Conservation (phyloP, 2,329 filamentous ascomycete genomes). For the Hymenoscyphus scutula region DNA sequence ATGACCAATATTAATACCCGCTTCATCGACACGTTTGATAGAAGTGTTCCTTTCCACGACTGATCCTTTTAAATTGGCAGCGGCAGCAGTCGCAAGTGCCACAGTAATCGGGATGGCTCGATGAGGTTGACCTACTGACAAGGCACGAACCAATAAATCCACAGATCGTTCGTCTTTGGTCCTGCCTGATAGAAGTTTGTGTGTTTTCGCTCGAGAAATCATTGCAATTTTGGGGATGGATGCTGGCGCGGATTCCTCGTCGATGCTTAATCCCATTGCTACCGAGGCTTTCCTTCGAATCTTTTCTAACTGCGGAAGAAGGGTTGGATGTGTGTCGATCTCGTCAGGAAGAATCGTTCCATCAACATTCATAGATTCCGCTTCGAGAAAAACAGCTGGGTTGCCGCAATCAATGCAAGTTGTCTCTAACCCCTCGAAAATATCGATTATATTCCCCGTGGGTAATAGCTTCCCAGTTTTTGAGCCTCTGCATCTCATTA, state of each 20-base stretch:
- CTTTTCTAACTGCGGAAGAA: conserved; percentile 49
- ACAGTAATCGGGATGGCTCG: conserved; percentile 56
- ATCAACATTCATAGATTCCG: conserved; percentile 50
- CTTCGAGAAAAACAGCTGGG: conserved; percentile 60
- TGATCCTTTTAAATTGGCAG: conserved; percentile 45
- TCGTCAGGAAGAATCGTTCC: conserved; percentile 52
- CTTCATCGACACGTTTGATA: conserved; percentile 29
- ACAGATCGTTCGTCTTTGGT: conserved; percentile 34
- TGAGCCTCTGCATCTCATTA: conserved; percentile 43
- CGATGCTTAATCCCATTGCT: conserved; percentile 56
- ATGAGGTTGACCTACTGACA: conserved; percentile 57
- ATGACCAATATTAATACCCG: conserved; percentile 44
- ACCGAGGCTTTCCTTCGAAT: conserved; percentile 57
- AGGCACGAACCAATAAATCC: conserved; percentile 46
- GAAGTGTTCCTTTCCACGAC: conserved; percentile 37
- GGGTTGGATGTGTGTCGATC: conserved; percentile 45
- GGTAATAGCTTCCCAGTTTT: conserved; percentile 61
- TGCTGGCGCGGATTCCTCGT: conserved; percentile 45
- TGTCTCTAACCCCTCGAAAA: conserved; percentile 47
- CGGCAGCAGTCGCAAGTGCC: conserved; percentile 47
- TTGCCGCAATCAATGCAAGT: conserved; percentile 64
- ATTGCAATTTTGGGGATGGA: conserved; percentile 65
- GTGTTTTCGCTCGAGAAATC: conserved; percentile 43
- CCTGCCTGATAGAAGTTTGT: conserved; percentile 40
- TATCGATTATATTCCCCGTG: conserved; percentile 55